A percentile compares a stretch with the other conserved stretches of the same genome.
Conservation (phyloP, 129 eudicot species). For the Escallonia herrerae region DNA sequence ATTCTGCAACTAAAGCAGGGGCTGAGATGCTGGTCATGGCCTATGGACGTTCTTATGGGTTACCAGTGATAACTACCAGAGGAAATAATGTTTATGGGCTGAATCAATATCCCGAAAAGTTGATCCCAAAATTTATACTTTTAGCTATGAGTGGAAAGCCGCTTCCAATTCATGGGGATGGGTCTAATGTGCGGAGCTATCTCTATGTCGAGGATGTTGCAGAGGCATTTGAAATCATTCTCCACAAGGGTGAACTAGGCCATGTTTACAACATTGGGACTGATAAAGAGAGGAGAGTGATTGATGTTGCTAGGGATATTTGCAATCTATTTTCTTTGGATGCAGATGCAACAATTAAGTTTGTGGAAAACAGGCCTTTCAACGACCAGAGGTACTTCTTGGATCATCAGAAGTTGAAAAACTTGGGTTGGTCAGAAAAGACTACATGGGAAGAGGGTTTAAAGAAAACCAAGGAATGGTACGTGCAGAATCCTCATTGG, state of each 20-base stretch:
- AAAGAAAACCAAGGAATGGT: conserved; percentile 18
- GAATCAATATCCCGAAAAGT: conserved; percentile 20
- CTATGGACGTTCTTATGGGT: conserved; percentile 14
- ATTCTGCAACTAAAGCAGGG: conserved; percentile 22
- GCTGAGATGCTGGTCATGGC: conserved; percentile 27
- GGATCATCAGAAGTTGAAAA: conserved; percentile 23
- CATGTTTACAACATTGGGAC: conserved; percentile 30
- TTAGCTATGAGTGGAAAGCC: conserved; percentile 23
- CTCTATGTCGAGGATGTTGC: conserved; percentile 30
- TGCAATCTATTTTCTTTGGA: conserved; percentile 17
- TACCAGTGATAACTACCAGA: conserved; percentile 21
- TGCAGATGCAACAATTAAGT: conserved; percentile 17
- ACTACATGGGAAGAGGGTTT: conserved; percentile 21
- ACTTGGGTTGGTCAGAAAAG: conserved; percentile 19
- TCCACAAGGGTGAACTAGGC: conserved; percentile 25
- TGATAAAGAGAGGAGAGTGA: conserved; percentile 27
- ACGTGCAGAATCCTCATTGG: conserved; percentile 15
- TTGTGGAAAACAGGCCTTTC: conserved; percentile 28
- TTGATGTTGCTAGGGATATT: conserved; percentile 25
- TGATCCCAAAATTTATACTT: conserved; percentile 18
- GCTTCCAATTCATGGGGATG: conserved; percentile 23
- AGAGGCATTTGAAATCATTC: conserved; percentile 29
- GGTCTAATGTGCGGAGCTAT: conserved; percentile 27
- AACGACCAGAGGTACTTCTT: conserved; percentile 27
- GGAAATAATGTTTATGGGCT: conserved; percentile 23